Evolutionary conservation across 2,329 filamentous ascomycete genomes (phyloP), one percentile per base, ranked within the genome.

Genomic region (Capronia epimyces): DNA sequence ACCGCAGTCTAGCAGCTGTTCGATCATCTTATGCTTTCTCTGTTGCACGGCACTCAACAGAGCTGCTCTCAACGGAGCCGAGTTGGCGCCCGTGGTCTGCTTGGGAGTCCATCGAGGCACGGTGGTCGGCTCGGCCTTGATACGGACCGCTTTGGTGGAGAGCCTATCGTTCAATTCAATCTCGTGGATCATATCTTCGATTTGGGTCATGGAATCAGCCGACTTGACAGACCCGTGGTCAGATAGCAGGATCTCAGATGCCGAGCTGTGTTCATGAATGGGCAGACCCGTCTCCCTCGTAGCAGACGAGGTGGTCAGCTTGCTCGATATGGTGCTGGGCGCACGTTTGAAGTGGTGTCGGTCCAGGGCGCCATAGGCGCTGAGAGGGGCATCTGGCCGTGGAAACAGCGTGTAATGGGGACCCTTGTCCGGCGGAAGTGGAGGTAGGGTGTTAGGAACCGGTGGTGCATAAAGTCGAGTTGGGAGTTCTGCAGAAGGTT

Each of bases 1-100:
- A 37, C 80, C 80, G 4, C 76, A 74, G 57, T 82, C 77, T 2
- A 83, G 70, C 5, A 83, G 69, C 61, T 81, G 76, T 65, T 79
- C 75, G 1, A 81, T 65, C 29, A 78, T 65, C 59, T 76, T 76
- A 61, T 80, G 75, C 58, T 83, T 81, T 59, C 71, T 75, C 29
- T 71, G 69, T n/a, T 78, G 74, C 10, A 83, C 71, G 2, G 80
- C 80, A 5, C 74, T 71, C 1, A 78, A 61, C 0, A 83, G 69
- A 2, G 77, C 73, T 1, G 69, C 64, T 60, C 69, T 75, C 58
- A 77, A 66, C 44, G 71, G 72, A 0, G 69, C 64, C 0, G 69
- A 68, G 25, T 75, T 73, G 2, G 69, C 64, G 4, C 71, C 73
- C 0, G 64, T 50, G 5, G 32, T 55, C 57, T 72, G 73, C 42